These are phyloP conservation scores for Macrophomina phaseolina DNA, from an alignment of 2,329 filamentous ascomycete species.

Conservation along the genomic window DNA sequence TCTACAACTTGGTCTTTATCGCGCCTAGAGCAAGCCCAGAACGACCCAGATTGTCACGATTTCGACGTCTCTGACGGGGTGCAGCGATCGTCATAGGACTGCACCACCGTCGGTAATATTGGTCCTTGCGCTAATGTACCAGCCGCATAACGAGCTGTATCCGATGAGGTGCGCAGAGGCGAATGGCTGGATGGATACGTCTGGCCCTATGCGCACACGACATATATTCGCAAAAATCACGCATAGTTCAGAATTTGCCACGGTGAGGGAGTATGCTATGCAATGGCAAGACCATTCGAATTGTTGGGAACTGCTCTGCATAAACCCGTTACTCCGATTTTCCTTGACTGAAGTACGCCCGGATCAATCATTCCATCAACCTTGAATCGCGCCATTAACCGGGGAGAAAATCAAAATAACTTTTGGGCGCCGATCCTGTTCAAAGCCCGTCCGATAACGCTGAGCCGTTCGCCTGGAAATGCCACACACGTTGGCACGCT, in stretches of 20 bases:
- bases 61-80: background rate
- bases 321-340: conserved; percentile 19
- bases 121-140: conserved; percentile 6
- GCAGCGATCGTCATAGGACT: background rate
- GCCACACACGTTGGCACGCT: conserved; percentile 1
- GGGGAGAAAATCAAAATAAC: conserved; percentile 23
- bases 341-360: conserved; percentile 22
- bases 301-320: conserved; percentile 12
- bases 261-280: conserved; percentile 1
- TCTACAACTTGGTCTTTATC: background rate
- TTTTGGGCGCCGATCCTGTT: conserved; percentile 16
- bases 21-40: background rate
- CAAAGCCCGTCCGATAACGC: conserved; percentile 14
- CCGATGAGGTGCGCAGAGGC: background rate
- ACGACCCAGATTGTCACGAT: background rate
- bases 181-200: background rate
- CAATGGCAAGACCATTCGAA: conserved; percentile 15
- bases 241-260: background rate
- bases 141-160: background rate
- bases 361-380: conserved; percentile 13
- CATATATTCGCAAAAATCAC: background rate
- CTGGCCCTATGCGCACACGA: background rate
- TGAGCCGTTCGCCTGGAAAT: conserved; percentile 17
- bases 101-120: background rate
- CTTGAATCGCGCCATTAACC: conserved; percentile 21